These are phyloP conservation scores for Cryptococcus sp. DNA, from an alignment of 1,284 basidiomycete species.

Conservation along the genomic window DNA sequence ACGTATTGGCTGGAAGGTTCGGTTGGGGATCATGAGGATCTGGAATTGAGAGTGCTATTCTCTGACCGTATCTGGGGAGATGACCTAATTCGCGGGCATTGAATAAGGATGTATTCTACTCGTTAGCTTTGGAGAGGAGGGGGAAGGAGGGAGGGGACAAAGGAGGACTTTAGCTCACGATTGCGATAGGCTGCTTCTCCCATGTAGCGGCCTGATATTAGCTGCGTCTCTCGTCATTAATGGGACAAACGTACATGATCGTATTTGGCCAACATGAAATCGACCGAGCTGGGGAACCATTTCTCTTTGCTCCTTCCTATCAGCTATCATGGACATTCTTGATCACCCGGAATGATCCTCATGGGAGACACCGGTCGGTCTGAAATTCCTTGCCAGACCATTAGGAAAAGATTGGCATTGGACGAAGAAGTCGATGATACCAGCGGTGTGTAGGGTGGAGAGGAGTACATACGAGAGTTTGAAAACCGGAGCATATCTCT, in stretches of 20 bases:
- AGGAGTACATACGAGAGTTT: constrained; percentile 40
- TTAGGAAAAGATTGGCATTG: too few relatives aligned
- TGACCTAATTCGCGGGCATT: constrained; percentile 16
- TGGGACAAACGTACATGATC: constrained; percentile 16
- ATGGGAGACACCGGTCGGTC: too few relatives aligned
- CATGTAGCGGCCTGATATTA: too few relatives aligned
- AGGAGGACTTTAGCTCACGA: too few relatives aligned
- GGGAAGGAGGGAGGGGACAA: too few relatives aligned
- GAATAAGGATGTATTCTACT: constrained; percentile 16
- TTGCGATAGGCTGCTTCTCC: too few relatives aligned
- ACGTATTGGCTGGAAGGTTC: constrained; percentile 16
- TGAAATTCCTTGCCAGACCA: too few relatives aligned
- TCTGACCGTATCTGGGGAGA: constrained; percentile 16
- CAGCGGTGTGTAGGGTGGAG: not conserved
- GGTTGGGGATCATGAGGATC: constrained; percentile 40
- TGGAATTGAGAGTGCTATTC: constrained; percentile 23
- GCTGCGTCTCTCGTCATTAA: too few relatives aligned
- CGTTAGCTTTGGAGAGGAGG: not conserved
- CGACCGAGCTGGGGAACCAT: constrained; percentile 41
- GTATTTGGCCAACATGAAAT: constrained; percentile 43
- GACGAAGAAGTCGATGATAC: not conserved
- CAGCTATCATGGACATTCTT: too few relatives aligned
- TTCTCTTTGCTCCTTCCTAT: constrained; percentile 31
- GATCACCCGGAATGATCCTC: too few relatives aligned
- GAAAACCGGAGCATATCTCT: constrained; percentile 38